phyloP scores from a whole-genome alignment of 169 alveolate species.

The Eimeria brunetti region DNA sequence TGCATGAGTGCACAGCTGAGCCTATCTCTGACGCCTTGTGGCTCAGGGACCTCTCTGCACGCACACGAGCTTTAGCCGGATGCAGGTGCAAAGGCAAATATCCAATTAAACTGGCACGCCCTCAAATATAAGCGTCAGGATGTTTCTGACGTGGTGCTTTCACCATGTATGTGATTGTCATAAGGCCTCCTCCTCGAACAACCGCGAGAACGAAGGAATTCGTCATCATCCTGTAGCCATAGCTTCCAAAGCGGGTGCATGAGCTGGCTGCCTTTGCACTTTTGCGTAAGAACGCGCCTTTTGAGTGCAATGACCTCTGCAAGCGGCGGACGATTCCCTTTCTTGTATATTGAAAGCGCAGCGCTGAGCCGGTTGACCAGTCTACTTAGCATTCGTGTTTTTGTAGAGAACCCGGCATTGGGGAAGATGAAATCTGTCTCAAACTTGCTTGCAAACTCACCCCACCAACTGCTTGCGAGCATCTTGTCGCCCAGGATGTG shows the following conservation, averaged over 20 bases:
- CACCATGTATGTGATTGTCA: too few species aligned
- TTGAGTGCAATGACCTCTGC: not conserved
- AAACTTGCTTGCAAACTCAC: not conserved
- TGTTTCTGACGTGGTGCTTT: too few species aligned
- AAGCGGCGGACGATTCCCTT: not conserved
- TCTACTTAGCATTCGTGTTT: not conserved
- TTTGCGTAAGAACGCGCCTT: not conserved
- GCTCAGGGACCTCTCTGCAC: too few species aligned
- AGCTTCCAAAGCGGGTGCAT: not conserved
- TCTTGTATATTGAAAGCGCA: not conserved
- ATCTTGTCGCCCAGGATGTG: not conserved
- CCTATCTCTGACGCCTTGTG: too few species aligned
- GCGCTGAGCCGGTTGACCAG: not conserved
- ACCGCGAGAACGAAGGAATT: too few species aligned
- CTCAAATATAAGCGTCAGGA: too few species aligned
- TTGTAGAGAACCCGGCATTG: not conserved
- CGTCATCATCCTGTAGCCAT: not conserved
- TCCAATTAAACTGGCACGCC: too few species aligned
- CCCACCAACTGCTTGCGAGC: not conserved
- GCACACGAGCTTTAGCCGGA: too few species aligned
- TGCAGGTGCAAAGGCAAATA: too few species aligned
- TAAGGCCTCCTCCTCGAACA: too few species aligned
- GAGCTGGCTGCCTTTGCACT: not conserved
- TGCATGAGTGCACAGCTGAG: too few species aligned
- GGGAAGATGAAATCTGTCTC: not conserved